Evolutionary conservation across 2,329 filamentous ascomycete genomes (phyloP), one percentile per base, ranked within the genome.

Genomic region (Teratosphaeria viscida): DNA sequence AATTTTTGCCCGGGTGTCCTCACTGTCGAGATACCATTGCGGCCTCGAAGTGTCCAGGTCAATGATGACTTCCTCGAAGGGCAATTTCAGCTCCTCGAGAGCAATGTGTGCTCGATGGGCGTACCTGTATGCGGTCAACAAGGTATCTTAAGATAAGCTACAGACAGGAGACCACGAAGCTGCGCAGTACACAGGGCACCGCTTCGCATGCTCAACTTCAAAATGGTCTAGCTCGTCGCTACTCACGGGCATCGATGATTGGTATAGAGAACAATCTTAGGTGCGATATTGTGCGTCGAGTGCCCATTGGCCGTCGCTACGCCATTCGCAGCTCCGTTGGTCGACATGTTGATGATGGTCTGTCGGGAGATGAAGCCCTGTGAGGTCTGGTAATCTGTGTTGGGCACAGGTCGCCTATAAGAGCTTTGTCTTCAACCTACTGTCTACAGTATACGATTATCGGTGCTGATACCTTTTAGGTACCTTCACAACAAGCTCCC

Each of bases 31-130:
- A 71, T 92, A 94, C 78, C 86, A 89, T 43, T 82, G 77, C 32
- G 86, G 84, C 10, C 89, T 84, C 0, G 89, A 89, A 10, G 74
- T 81, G 65, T 76, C 73, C 54, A 94, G 79, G 71, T 92, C 87
- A 66, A 95, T 88, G 54, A 71, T 64, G 54, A 71, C 67, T 59
- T 72, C 70, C 14, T 72, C 70, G 58, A 67, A 73, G 2, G 68
- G 67, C 8, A 73, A 56, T 3, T 66, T 63, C 12, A 73, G 64
- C 52, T 71, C 68, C 32, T 67, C 62, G 32, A 73, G 66, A 11
- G 67, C 64, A 55, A 72, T 72, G 62, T 72, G 70, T 60, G 84
- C 87, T 39, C 90, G 86, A 70, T 92, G 89, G 16, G 88, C 88
- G 72, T 82, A 90, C 11, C 37, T 43, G 37, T 16, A 5, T 16